Percentiles rank a stretch among this genome's conserved stretches.
These are phyloP conservation scores for Lumnitzera racemosa DNA, from an alignment of 345 rosid species.

Conservation along the genomic window DNA sequence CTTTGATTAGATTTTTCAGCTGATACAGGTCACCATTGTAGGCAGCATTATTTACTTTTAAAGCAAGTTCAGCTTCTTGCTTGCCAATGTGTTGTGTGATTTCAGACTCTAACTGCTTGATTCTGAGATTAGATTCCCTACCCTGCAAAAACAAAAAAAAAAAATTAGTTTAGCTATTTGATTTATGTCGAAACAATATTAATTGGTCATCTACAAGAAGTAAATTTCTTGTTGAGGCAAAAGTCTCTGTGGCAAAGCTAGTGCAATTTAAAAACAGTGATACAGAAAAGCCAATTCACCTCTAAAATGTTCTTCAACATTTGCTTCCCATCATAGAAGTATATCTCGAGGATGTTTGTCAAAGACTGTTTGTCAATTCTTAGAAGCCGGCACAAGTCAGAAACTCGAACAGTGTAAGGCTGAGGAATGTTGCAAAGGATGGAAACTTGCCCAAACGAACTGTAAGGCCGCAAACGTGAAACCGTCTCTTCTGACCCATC, in stretches of 20 bases:
- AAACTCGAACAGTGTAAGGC: constrained; percentile 76
- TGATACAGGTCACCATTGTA: constrained; percentile 75
- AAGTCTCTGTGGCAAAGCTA: too few species aligned
- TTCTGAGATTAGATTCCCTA: constrained; percentile 54
- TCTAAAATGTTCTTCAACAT: constrained; percentile 72
- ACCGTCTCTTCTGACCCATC: constrained; percentile 76
- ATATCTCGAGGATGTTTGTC: constrained; percentile 75
- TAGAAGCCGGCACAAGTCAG: constrained; percentile 67
- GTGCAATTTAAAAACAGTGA: background rate
- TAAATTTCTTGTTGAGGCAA: too few species aligned
- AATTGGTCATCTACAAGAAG: too few species aligned
- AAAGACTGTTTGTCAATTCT: constrained; percentile 88
- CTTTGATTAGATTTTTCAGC: constrained; percentile 62
- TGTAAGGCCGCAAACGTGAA: constrained; percentile 45
- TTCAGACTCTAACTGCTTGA: constrained; percentile 77
- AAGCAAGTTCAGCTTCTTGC: constrained; percentile 96
- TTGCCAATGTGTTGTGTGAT: constrained; percentile 74
- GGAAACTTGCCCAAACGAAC: constrained; percentile 84
- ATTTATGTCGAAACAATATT: background rate
- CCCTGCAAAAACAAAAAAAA: constrained; percentile 38
- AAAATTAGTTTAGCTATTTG: background rate
- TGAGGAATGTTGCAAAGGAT: constrained; percentile 93
- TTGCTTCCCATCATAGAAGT: constrained; percentile 80
- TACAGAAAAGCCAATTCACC: constrained; percentile 30
- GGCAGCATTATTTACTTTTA: constrained; percentile 78